Evolutionary conservation across 352 stramenopile genomes (phyloP).

Genomic region (Phytophthora fragariaefolia): DNA sequence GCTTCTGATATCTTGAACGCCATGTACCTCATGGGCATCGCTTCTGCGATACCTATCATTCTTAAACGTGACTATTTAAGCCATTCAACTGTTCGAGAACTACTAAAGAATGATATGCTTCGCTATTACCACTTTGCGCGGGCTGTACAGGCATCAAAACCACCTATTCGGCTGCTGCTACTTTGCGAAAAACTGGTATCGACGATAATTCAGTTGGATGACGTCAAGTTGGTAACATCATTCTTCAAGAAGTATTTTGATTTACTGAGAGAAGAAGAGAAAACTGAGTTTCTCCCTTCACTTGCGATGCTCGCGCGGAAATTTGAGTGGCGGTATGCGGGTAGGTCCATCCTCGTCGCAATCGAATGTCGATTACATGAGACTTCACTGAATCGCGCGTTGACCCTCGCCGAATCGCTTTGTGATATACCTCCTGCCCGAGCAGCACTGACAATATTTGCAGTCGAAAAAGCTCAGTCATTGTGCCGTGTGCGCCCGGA

Average conservation of each 20-base stretch:
- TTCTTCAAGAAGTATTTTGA: slow-evolving; percentile 25
- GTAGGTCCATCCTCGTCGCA: not conserved
- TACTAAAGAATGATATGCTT: slow-evolving; percentile 7
- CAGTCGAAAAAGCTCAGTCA: slow-evolving; percentile 7
- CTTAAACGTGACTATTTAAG: not conserved
- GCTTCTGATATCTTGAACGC: slow-evolving; percentile 2
- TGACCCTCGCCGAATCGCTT: slow-evolving; percentile 13
- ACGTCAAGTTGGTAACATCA: not conserved
- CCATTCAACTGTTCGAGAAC: not conserved
- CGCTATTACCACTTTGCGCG: slow-evolving; percentile 9
- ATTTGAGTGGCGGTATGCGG: slow-evolving; percentile 9
- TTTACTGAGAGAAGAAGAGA: slow-evolving; percentile 12
- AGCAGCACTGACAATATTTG: slow-evolving; percentile 4
- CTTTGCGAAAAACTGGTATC: slow-evolving; percentile 12
- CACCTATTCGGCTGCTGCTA: not conserved
- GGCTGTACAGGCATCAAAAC: not conserved
- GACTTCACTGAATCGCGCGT: slow-evolving; percentile 3
- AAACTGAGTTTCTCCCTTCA: slow-evolving; percentile 1
- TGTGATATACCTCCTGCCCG: slow-evolving; percentile 1
- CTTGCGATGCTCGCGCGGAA: slow-evolving; percentile 5
- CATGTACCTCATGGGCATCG: slow-evolving; percentile 2
- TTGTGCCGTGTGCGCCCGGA: not conserved
- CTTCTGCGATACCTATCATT: slow-evolving; percentile 5
- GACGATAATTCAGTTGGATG: slow-evolving; percentile 1
- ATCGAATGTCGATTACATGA: not conserved